Evolutionary conservation across 495 filamentous ascomycete genomes (phyloP).

Genomic region (Penicillium psychrofluorescens): DNA sequence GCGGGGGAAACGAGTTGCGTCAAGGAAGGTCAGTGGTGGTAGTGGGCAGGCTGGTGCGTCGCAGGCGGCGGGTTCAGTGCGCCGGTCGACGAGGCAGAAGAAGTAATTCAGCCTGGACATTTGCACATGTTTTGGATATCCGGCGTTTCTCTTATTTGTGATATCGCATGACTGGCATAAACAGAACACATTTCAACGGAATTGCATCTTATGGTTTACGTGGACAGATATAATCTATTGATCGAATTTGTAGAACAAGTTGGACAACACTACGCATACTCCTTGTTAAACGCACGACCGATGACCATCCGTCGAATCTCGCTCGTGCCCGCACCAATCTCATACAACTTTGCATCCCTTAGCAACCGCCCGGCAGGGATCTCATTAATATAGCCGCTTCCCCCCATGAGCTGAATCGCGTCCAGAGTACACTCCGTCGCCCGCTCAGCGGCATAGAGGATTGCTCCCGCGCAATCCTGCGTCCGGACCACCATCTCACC

Average conservation of each 20-base stretch:
- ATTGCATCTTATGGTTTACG: background rate
- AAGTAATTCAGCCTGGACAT: slow-evolving; percentile 6
- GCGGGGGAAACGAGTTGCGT: slow-evolving; percentile 23
- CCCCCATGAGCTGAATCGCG: slow-evolving; percentile 89
- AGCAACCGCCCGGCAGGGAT: slow-evolving; percentile 81
- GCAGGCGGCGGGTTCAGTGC: slow-evolving; percentile 14
- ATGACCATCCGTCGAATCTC: slow-evolving; percentile 94
- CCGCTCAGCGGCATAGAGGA: slow-evolving; percentile 88
- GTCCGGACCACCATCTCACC: slow-evolving; percentile 52
- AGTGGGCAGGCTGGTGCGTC: slow-evolving; percentile 3
- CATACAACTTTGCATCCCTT: slow-evolving; percentile 85
- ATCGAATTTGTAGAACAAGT: slow-evolving; percentile 1
- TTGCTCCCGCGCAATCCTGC: slow-evolving; percentile 91
- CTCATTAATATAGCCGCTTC: slow-evolving; percentile 95
- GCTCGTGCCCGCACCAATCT: slow-evolving; percentile 94
- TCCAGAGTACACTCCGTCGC: slow-evolving; percentile 86
- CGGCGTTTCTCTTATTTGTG: background rate
- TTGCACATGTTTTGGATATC: slow-evolving; percentile 1
- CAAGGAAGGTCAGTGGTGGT: slow-evolving; percentile 10
- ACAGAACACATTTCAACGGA: background rate
- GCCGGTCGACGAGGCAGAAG: slow-evolving; percentile 28
- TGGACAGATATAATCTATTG: background rate
- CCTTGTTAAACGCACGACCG: slow-evolving; percentile 87
- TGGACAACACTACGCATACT: slow-evolving; percentile 47
- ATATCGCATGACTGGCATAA: background rate